A percentile compares a stretch with the other conserved stretches of the same genome.
Conservation (phyloP, 2,329 filamentous ascomycete species). For the Massarina eburnea region DNA sequence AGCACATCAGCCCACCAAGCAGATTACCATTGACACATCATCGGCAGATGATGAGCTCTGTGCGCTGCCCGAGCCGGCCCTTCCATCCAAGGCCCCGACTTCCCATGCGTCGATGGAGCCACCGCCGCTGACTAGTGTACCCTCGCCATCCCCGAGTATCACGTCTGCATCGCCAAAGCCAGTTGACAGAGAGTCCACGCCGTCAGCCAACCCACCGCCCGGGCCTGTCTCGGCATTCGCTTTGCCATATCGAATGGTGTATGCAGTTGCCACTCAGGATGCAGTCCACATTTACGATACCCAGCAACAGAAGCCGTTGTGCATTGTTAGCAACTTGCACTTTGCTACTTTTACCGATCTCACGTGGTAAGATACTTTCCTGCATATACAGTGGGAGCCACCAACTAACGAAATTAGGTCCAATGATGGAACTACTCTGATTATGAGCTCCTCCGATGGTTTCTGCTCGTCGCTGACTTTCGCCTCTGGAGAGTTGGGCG, state of each 20-base stretch:
- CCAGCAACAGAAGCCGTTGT: conserved; percentile 90
- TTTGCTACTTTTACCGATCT: conserved; percentile 97
- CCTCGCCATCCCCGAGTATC: conserved; percentile 52
- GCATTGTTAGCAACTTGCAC: conserved; percentile 94
- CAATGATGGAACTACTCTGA: conserved; percentile 72
- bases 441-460: conserved; percentile 97
- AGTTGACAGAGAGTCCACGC: conserved; percentile 53
- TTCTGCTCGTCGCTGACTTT: conserved; percentile 95
- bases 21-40: conserved; percentile 94
- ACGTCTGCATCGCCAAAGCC: conserved; percentile 57
- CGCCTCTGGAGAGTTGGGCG: conserved; percentile 77
- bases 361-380: conserved; percentile 70
- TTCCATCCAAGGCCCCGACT: conserved; percentile 58
- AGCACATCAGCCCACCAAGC: conserved; percentile 66
- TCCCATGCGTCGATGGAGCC: conserved; percentile 78
- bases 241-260: conserved; percentile 89
- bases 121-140: conserved; percentile 64
- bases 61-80: conserved; percentile 78
- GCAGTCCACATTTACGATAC: conserved; percentile 95
- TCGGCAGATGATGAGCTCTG: conserved; percentile 82
- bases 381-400: not conserved
- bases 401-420: conserved; percentile 58
- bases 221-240: conserved; percentile 68
- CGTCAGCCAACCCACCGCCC: conserved; percentile 55
- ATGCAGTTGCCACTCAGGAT: conserved; percentile 96